phyloP scores from a whole-genome alignment of 441 rosid species.

The Gossypium lobatum region DNA sequence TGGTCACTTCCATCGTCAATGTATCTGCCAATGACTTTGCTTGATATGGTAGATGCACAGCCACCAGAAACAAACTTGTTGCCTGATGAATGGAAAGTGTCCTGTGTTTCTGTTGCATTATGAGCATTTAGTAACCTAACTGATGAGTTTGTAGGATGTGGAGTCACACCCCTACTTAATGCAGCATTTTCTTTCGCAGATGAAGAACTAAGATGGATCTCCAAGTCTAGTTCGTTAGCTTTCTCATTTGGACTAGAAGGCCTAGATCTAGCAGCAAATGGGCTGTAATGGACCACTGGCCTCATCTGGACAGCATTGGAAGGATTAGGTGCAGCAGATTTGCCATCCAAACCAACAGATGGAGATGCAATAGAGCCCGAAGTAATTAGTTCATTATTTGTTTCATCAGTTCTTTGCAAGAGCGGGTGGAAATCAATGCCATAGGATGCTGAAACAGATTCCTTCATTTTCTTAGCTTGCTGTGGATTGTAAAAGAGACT shows the following conservation, averaged over 20 bases:
- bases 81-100: constrained; percentile 21
- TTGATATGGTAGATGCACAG: constrained; percentile 24
- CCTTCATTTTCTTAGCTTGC: constrained; percentile 40
- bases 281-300: constrained; percentile 22
- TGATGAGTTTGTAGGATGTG: constrained; percentile 18
- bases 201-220: constrained; percentile 67
- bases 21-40: constrained; percentile 28
- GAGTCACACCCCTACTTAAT: constrained; percentile 23
- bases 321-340: constrained; percentile 34
- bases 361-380: constrained; percentile 27
- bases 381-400: constrained; percentile 23
- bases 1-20: constrained; percentile 41
- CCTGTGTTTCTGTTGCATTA: constrained; percentile 26
- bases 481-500: constrained; percentile 67
- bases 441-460: constrained; percentile 33
- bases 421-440: constrained; percentile 88
- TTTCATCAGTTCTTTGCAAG: constrained; percentile 56
- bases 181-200: constrained; percentile 34
- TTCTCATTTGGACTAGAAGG: constrained; percentile 34
- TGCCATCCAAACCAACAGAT: constrained; percentile 30
- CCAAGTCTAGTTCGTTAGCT: constrained; percentile 56
- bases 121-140: constrained; percentile 20
- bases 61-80: constrained; percentile 26
- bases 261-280: constrained; percentile 24
- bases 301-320: constrained; percentile 30